These are phyloP conservation scores for Penicillium sp. DNA, from an alignment of 2,329 filamentous ascomycete genomes.

Conservation along the genomic window DNA sequence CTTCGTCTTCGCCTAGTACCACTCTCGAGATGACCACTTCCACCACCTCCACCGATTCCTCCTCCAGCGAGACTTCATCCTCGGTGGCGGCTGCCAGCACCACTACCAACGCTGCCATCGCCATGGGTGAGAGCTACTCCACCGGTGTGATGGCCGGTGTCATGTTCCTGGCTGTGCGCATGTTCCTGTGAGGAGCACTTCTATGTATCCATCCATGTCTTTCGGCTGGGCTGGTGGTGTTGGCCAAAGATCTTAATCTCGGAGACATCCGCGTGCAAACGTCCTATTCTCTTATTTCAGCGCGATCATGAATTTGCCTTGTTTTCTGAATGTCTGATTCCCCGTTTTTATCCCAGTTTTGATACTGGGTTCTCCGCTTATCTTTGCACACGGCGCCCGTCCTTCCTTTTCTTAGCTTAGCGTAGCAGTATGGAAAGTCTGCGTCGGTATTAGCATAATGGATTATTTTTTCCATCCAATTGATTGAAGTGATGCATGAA, in stretches of 20 bases:
- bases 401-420: slow-evolving; percentile 21
- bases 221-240: slow-evolving; percentile 3
- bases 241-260: background rate
- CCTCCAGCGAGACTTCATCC: slow-evolving; percentile 28
- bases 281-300: slow-evolving; percentile 22
- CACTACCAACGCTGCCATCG: slow-evolving; percentile 49
- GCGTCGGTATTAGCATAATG: slow-evolving; percentile 3
- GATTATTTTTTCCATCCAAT: slow-evolving; percentile 10
- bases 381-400: slow-evolving; percentile 23
- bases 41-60: slow-evolving; percentile 38
- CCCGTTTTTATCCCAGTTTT: slow-evolving; percentile 17
- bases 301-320: slow-evolving; percentile 17
- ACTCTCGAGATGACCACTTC: slow-evolving; percentile 34
- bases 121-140: slow-evolving; percentile 53
- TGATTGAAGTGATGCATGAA: background rate
- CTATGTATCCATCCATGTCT: background rate
- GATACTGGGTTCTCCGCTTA: slow-evolving; percentile 19
- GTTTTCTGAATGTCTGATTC: slow-evolving; percentile 18
- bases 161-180: slow-evolving; percentile 60
- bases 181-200: slow-evolving; percentile 56
- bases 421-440: slow-evolving; percentile 13
- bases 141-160: slow-evolving; percentile 57
- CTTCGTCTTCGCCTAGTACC: slow-evolving; percentile 32
- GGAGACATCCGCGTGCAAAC: slow-evolving; percentile 16
- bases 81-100: slow-evolving; percentile 32